Conservation (phyloP, 106 monocot species). For the Acorus calamus region DNA sequence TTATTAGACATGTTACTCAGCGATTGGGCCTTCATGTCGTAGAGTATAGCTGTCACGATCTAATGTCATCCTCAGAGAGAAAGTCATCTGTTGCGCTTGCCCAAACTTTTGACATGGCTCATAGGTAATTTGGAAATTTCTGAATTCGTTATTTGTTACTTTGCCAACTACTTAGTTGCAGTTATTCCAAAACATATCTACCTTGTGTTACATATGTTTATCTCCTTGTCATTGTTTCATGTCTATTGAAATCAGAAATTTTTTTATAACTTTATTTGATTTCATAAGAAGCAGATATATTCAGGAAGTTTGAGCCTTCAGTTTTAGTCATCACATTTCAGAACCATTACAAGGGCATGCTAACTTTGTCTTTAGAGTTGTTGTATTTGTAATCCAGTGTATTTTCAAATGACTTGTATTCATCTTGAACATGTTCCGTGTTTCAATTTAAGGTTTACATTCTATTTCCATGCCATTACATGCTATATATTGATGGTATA, state of each 20-base stretch:
- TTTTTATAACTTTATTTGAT: neutral
- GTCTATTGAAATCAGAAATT: constrained; percentile 5
- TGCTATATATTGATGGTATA: too few relatives aligned
- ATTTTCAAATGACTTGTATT: too few relatives aligned
- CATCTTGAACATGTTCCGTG: too few relatives aligned
- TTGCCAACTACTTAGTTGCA: too few relatives aligned
- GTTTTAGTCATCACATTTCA: too few relatives aligned
- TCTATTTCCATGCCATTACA: too few relatives aligned
- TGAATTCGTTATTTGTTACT: neutral
- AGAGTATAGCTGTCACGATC: constrained; percentile 86
- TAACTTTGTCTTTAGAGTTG: too few relatives aligned
- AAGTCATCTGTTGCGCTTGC: constrained; percentile 56
- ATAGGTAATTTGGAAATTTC: constrained; percentile 28
- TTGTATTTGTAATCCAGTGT: too few relatives aligned
- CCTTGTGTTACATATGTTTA: neutral
- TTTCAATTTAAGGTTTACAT: too few relatives aligned
- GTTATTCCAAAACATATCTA: too few relatives aligned
- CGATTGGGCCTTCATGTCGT: constrained; percentile 77
- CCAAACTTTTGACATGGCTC: constrained; percentile 55
- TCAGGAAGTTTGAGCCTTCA: too few relatives aligned
- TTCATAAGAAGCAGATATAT: neutral
- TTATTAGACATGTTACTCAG: constrained; percentile 54
- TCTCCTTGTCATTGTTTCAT: neutral
- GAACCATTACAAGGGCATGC: too few relatives aligned
- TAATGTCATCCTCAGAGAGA: constrained; percentile 60